A percentile compares a stretch with the other conserved stretches of the same genome.
phyloP scores from a whole-genome alignment of 768 basidiomycete genomes.

The Mycena chlorophos region DNA sequence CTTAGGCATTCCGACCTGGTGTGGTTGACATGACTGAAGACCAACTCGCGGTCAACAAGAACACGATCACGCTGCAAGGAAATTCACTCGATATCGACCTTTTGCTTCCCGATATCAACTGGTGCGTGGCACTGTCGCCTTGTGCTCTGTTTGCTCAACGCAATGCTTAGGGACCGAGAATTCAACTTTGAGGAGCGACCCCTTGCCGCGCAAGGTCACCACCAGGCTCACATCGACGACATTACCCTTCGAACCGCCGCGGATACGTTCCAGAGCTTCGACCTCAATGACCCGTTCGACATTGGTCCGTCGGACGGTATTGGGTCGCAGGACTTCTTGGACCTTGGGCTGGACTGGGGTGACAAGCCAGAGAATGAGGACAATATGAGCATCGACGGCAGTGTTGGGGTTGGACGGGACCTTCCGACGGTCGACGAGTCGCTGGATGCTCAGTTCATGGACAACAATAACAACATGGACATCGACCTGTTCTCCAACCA shows the following conservation, averaged over 20 bases:
- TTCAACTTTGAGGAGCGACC: slow-evolving; percentile 61
- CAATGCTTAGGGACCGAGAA: slow-evolving; percentile 69
- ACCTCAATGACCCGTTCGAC: slow-evolving; percentile 73
- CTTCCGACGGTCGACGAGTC: slow-evolving; percentile 56
- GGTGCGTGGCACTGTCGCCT: slow-evolving; percentile 43
- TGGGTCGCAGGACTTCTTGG: slow-evolving; percentile 81
- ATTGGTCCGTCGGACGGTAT: slow-evolving; percentile 80
- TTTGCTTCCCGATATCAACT: slow-evolving; percentile 76
- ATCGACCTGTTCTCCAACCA: slow-evolving; percentile 62
- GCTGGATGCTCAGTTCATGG: slow-evolving; percentile 62
- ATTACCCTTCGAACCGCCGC: slow-evolving; percentile 83
- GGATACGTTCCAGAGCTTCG: slow-evolving; percentile 61
- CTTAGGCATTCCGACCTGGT: slow-evolving; percentile 90
- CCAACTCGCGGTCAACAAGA: slow-evolving; percentile 81
- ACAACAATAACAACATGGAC: slow-evolving; percentile 50
- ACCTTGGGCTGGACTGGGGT: slow-evolving; percentile 78
- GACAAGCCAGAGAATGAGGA: slow-evolving; percentile 51
- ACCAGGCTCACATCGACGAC: slow-evolving; percentile 82
- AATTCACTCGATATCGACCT: slow-evolving; percentile 80
- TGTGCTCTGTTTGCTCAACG: background rate
- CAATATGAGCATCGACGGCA: slow-evolving; percentile 54
- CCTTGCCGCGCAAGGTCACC: slow-evolving; percentile 67
- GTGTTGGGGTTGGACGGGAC: slow-evolving; percentile 78
- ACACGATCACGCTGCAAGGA: slow-evolving; percentile 83
- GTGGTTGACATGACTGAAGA: slow-evolving; percentile 96